These are phyloP conservation scores for Tolypocladium amazonense DNA, from an alignment of 2,329 filamentous ascomycete genomes.

Conservation along the genomic window DNA sequence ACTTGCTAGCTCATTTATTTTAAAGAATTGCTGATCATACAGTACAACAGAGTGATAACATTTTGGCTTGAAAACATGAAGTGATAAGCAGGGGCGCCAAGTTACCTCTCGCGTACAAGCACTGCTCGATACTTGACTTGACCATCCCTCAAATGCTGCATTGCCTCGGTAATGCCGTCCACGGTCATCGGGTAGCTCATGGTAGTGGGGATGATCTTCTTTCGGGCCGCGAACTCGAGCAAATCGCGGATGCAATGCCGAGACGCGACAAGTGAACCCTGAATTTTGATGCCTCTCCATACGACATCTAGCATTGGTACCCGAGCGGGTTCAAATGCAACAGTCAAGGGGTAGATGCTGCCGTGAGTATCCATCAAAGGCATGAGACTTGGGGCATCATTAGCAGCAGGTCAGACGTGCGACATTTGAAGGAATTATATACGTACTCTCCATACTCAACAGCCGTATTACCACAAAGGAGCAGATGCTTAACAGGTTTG, in stretches of 20 bases:
- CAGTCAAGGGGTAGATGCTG: background rate
- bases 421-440: background rate
- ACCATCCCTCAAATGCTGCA: background rate
- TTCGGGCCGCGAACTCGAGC: background rate
- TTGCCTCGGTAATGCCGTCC: background rate
- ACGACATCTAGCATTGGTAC: background rate
- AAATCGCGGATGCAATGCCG: background rate
- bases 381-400: background rate
- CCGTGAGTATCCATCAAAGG: background rate
- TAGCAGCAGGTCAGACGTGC: background rate
- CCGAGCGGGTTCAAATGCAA: background rate
- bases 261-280: background rate
- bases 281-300: background rate
- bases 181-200: background rate
- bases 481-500: background rate
- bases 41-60: no score
- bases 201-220: background rate
- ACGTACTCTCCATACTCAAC: background rate
- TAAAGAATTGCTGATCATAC: no score
- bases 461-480: background rate
- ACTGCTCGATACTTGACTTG: background rate
- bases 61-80: no score
- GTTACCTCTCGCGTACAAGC: background rate
- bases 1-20: no score
- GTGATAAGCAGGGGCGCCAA: no score